Base-by-base conservation (phyloP, 805 yeast species). In the Lipomyces yamanashiensis region DNA sequence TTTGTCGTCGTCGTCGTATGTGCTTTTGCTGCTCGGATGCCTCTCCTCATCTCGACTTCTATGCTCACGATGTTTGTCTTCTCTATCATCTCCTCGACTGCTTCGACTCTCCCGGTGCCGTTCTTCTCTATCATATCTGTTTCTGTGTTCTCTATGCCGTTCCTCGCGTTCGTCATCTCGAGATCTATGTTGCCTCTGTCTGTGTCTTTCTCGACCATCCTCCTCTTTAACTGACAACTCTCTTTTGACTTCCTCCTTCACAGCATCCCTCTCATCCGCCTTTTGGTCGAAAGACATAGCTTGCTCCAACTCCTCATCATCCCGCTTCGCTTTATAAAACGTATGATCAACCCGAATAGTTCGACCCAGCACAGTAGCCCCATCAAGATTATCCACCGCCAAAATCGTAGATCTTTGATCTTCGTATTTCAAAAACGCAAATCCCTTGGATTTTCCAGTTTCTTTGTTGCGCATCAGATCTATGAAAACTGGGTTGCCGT, bases 351-450 rank as follows among this genome's bases (percentile, higher is more conserved):
- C 95, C 61, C 83, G 78, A 1, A 87, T 68, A 9, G 66, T 58
- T 40, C 82, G 74, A 9, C 87, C 90, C 48, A 82, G 79, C 0
- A 89, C 65, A 34, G 72, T 76, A 0, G 80, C 74, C 0, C 97
- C 96, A 73, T 90, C 90, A 67, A 93, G 79, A 73, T 93, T 93
- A 75, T 93, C 98, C 2, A 93, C 87, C 0, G 98, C 97, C 34
- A 93, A 78, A 0, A 90, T 82, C 19, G 96, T 85, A 1, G 96
- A 88, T 55, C 88, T 78, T 75, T 86, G 90, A 70, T 89, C 90
- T 69, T 88, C 93, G 71, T 90, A 93, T 74, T 90, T 89, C 68
- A 93, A 74, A 77, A 86, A 92, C 3, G 88, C 95, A 79, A 87
- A 90, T 7, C 96, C 95, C 59, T 81, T 80, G 1, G 90, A 85